phyloP scores from a whole-genome alignment of 1,284 basidiomycete genomes.

The Ustilago cynodontis region DNA sequence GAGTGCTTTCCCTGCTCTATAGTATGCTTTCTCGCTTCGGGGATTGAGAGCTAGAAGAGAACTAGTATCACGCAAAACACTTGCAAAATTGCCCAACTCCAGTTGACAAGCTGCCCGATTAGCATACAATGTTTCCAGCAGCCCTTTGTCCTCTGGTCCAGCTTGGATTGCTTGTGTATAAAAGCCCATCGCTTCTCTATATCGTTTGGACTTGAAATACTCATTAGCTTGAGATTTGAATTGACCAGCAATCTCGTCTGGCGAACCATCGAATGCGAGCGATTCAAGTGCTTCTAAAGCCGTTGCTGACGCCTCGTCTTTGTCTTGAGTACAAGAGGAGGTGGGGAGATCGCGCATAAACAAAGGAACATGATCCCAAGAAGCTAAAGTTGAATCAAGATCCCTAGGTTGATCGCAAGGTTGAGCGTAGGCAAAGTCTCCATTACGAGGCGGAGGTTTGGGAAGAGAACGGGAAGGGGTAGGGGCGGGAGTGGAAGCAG shows the following conservation, averaged over 20 bases:
- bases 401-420: slow-evolving; percentile 23
- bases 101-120: slow-evolving; percentile 95
- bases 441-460: slow-evolving; percentile 24
- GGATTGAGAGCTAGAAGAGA: slow-evolving; percentile 38
- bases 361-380: slow-evolving; percentile 75
- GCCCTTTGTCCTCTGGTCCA: slow-evolving; percentile 76
- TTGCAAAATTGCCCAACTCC: slow-evolving; percentile 77
- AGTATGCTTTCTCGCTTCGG: slow-evolving; percentile 63
- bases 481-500: neutral
- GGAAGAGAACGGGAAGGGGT: slow-evolving; percentile 9
- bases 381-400: slow-evolving; percentile 36
- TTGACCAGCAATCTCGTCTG: slow-evolving; percentile 90
- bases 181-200: slow-evolving; percentile 87
- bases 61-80: slow-evolving; percentile 24
- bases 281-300: slow-evolving; percentile 85
- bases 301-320: no score
- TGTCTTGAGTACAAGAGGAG: no score
- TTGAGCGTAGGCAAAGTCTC: slow-evolving; percentile 32
- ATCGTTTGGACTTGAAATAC: slow-evolving; percentile 87
- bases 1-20: slow-evolving; percentile 60
- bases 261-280: slow-evolving; percentile 87
- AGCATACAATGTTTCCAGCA: slow-evolving; percentile 75
- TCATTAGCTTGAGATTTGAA: slow-evolving; percentile 97
- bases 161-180: slow-evolving; percentile 91
- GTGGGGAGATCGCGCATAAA: slow-evolving; percentile 90